Percentiles rank a stretch among this genome's conserved stretches.
phyloP scores from a whole-genome alignment of 306 rosid species.

The Cicer cuneatum region DNA sequence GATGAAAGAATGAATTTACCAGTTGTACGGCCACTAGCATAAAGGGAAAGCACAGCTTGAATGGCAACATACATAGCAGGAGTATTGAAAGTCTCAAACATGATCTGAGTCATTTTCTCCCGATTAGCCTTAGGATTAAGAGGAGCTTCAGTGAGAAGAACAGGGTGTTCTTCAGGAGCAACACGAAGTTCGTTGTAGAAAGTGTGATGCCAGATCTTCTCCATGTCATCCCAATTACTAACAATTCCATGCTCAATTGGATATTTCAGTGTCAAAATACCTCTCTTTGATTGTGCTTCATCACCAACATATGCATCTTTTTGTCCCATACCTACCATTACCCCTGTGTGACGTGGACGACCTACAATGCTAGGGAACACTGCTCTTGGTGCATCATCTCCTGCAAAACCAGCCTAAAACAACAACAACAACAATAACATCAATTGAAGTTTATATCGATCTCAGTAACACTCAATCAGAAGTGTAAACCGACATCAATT shows the following conservation, averaged over 20 bases:
- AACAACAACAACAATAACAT: not conserved
- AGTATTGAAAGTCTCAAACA: constrained; percentile 67
- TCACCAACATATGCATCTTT: constrained; percentile 98
- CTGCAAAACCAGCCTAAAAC: constrained; percentile 87
- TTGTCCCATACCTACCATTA: constrained; percentile 99
- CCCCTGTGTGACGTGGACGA: constrained; percentile 96
- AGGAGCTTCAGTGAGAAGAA: constrained; percentile 80
- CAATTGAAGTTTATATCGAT: not conserved
- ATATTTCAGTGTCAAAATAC: constrained; percentile 88
- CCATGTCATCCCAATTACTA: constrained; percentile 89
- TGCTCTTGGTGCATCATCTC: constrained; percentile 98
- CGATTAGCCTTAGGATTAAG: constrained; percentile 82
- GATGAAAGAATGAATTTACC: constrained; percentile 46
- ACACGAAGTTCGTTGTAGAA: constrained; percentile 67
- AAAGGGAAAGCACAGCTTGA: constrained; percentile 82
- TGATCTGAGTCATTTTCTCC: constrained; percentile 62
- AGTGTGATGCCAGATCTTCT: constrained; percentile 67
- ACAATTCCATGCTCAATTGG: constrained; percentile 88
- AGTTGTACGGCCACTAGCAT: constrained; percentile 92
- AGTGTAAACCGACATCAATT: too few relatives aligned
- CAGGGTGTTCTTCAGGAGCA: constrained; percentile 70
- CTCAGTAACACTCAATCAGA: too few relatives aligned
- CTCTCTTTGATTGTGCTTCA: constrained; percentile 96
- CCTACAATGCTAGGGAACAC: constrained; percentile 98
- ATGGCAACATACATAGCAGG: constrained; percentile 89